Evolutionary conservation across 169 alveolate species (phyloP).

Genomic region (Babesia sp.): DNA sequence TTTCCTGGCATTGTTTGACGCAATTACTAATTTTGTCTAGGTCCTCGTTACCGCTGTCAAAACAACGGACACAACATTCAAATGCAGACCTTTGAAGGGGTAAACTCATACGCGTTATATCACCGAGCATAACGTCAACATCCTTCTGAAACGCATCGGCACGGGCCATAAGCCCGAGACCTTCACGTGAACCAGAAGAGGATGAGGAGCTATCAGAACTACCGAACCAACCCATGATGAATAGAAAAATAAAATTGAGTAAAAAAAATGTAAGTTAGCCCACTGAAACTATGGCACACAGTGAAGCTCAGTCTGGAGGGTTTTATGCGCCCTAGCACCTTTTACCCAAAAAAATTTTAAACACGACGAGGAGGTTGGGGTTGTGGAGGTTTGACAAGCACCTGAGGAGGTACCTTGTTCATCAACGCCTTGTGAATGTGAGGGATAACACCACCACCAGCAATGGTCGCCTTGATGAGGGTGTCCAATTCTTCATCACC

Average conservation of each 20-base stretch:
- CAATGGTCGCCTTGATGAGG: conserved; percentile 97
- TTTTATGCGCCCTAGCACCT: background rate
- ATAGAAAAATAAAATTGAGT: background rate
- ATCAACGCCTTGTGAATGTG: conserved; percentile 94
- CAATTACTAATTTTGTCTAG: conserved; percentile 75
- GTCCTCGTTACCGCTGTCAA: conserved; percentile 68
- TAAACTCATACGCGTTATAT: conserved; percentile 71
- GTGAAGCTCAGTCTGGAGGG: conserved; percentile 13
- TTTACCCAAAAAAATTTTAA: background rate
- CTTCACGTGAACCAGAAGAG: conserved; percentile 48
- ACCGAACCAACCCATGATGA: conserved; percentile 55
- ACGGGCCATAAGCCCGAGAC: conserved; percentile 62
- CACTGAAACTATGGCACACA: conserved; percentile 23
- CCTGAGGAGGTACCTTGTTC: conserved; percentile 83
- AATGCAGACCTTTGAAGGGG: conserved; percentile 77
- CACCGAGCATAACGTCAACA: conserved; percentile 70
- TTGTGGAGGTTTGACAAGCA: conserved; percentile 71
- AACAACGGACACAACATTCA: conserved; percentile 73
- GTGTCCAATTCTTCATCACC: conserved; percentile 98
- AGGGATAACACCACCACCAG: conserved; percentile 99
- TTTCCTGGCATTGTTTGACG: conserved; percentile 73
- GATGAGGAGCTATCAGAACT: background rate
- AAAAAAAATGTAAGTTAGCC: background rate
- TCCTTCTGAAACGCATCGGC: conserved; percentile 74
- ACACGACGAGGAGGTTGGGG: conserved; percentile 72